Percentiles rank a stretch among this genome's conserved stretches.
Evolutionary conservation across 2,329 filamentous ascomycete species (phyloP).

Genomic region (Camillea tinctor): DNA sequence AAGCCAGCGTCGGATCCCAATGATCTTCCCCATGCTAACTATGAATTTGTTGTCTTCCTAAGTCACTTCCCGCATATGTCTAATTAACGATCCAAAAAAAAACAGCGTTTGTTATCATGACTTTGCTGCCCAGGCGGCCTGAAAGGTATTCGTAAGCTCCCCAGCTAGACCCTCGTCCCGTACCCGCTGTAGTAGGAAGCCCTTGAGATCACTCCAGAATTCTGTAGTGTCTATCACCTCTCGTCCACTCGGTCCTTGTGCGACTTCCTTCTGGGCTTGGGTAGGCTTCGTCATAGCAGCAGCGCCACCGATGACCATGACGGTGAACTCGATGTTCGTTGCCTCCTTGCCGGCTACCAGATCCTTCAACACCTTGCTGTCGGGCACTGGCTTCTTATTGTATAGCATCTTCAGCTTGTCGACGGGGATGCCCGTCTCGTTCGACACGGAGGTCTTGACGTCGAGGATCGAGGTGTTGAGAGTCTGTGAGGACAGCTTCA

Average conservation of each 20-base stretch:
- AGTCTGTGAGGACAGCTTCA: constrained; percentile 62
- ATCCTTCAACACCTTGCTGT: constrained; percentile 76
- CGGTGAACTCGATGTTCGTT: constrained; percentile 67
- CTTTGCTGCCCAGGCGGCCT: constrained; percentile 63
- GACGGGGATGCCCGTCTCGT: constrained; percentile 60
- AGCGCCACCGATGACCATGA: constrained; percentile 84
- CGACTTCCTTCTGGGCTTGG: constrained; percentile 43
- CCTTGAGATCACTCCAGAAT: constrained; percentile 86
- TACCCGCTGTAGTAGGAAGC: constrained; percentile 76
- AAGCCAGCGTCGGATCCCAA: neutral
- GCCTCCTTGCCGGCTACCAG: constrained; percentile 53
- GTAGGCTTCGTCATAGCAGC: constrained; percentile 39
- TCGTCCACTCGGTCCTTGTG: constrained; percentile 53
- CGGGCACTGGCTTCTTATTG: constrained; percentile 81
- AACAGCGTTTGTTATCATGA: constrained; percentile 18
- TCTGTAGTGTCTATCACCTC: constrained; percentile 65
- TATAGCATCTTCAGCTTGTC: constrained; percentile 83
- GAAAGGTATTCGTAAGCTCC: constrained; percentile 66
- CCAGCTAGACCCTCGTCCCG: constrained; percentile 67
- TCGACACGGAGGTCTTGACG: constrained; percentile 68
- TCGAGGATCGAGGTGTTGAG: constrained; percentile 74
- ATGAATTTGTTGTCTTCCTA: neutral
- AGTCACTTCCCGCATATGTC: neutral
- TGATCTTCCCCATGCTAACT: neutral
- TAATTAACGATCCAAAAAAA: neutral